Conservation (phyloP, 2,329 filamentous ascomycete species). For the Raffaelea ambrosiae region DNA sequence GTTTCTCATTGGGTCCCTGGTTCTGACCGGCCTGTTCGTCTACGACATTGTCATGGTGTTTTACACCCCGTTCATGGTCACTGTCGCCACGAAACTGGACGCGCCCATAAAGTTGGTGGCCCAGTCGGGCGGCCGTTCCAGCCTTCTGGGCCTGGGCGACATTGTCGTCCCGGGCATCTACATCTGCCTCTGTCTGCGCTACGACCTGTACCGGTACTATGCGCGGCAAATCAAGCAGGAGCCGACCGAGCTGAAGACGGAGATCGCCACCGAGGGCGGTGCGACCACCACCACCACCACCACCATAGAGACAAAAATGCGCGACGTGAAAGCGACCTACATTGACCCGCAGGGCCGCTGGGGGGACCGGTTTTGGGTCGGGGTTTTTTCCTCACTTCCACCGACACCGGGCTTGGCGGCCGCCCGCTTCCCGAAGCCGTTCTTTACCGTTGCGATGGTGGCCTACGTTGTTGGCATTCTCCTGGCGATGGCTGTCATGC, state of each 20-base stretch:
- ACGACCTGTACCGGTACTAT: constrained; percentile 83
- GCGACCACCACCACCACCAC: constrained; percentile 24
- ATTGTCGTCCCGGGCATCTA: constrained; percentile 89
- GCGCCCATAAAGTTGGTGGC: constrained; percentile 91
- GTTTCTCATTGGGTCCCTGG: constrained; percentile 70
- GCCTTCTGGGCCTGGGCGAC: constrained; percentile 91
- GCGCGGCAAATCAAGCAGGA: constrained; percentile 51
- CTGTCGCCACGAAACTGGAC: constrained; percentile 80
- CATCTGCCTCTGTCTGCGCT: constrained; percentile 79
- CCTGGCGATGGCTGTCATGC: constrained; percentile 66
- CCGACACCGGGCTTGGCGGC: constrained; percentile 30
- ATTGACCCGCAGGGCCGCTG: constrained; percentile 61
- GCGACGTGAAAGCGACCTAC: constrained; percentile 43
- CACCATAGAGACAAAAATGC: constrained; percentile 21
- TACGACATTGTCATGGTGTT: constrained; percentile 95
- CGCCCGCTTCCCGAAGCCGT: constrained; percentile 65
- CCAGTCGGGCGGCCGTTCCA: constrained; percentile 51
- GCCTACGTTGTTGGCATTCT: constrained; percentile 77
- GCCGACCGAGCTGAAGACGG: constrained; percentile 24
- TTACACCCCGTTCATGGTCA: constrained; percentile 79
- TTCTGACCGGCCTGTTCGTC: constrained; percentile 75
- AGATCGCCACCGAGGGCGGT: constrained; percentile 18
- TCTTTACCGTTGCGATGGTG: constrained; percentile 68
- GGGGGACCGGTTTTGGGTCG: constrained; percentile 77
- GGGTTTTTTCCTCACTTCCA: constrained; percentile 2